Base-by-base conservation (phyloP, 257 asterid species). In the Euphrasia confusa region DNA sequence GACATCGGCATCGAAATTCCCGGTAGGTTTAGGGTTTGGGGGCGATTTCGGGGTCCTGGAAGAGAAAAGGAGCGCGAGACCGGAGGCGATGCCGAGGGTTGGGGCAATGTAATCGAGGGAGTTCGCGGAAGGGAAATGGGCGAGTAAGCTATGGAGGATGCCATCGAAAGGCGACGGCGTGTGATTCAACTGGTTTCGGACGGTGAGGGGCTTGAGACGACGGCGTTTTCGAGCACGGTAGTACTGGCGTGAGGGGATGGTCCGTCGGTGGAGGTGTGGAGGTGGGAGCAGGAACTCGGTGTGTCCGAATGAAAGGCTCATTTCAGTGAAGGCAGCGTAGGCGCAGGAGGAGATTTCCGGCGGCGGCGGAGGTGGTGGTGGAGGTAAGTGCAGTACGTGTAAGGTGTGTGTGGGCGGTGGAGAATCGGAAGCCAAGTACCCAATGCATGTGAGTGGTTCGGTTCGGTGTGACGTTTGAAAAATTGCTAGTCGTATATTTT, bases 11-110 rank as follows among this genome's bases (percentile, higher is more conserved):
- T 26, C 58, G 21, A 71, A 68, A 64, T 67, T 60, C 0, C 6
- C 14, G 33, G 2, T 15, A 64, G n/a, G 4, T 17, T 49, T 52
- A 37, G 77, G 61, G 59, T 61, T 18, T 3, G 58, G 28, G 10
- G 62, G 57, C 60, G 69, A 69, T 58, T 71, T 75, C 7, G 37
- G 37, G 40, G 73, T 42, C 44, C 47, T 73, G 11, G 79, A 64
- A 32, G 86, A 77, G 21, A 84, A 62, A 58, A 80, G 69, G 17
- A 86, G 65, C 15, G 90, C 93, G 37, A 84, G 63, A 3, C 94
- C 95, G 48, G 99, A 84, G 65, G 85, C 82, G 56, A 88, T 32
- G 64, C 94, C 96, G 59, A 91, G 73, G 35, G 88, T 75, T 3
- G 95, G 94, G 53, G 85, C 95, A 21, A 83, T 50, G 54, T 72